Base-by-base conservation (phyloP, 2,329 filamentous ascomycete species). In the Colletotrichum sp. region DNA sequence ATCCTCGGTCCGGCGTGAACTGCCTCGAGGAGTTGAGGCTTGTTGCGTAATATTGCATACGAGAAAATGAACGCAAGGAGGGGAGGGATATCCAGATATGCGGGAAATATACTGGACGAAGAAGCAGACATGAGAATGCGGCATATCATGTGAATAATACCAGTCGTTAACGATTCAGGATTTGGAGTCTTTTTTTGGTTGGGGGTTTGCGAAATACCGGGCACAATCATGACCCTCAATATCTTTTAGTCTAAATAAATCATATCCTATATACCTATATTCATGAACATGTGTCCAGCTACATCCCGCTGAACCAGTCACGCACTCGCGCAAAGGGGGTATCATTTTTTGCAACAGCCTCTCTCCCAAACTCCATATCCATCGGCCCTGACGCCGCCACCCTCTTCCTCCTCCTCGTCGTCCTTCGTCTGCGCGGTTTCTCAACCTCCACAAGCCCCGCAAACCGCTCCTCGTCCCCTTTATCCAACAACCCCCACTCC, bases 401-500 rank as follows among this genome's bases (percentile, higher is more conserved):
- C 6, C 43, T 52, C 43, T 4, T 52, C 43, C n/a, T 48, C 10
- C 16, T 34, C 59, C 10, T 63, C 30, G 15, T 34, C 30, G 6
- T 63, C 30, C 16, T 12, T 9, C 26, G 57, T 60, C 28, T 60
- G 6, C 57, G 26, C 16, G 57, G 57, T 6, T 12, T 30, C 16
- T 24, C 57, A 21, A 13, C 43, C 6, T 52, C 26, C 57, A n/a
- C 57, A n/a, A 28, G 30, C 26, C 57, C 10, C 16, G 3, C 1
- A 1, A 60, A 52, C 43, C 57, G 16, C 26, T 30, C 30, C 32
- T 34, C 59, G 6, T 34, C 59, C 18, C 63, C 32, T 24, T 39
- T 24, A 7, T 75, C 81, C 21, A 90, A 78, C 18, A 89, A 79
- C 1, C 79, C 79, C 9, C 80, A 79, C 74, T 91, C 90, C 1